Evolutionary conservation across 352 stramenopile genomes (phyloP), one percentile per base, ranked within the genome.

Genomic region (Blastocystis sp.): DNA sequence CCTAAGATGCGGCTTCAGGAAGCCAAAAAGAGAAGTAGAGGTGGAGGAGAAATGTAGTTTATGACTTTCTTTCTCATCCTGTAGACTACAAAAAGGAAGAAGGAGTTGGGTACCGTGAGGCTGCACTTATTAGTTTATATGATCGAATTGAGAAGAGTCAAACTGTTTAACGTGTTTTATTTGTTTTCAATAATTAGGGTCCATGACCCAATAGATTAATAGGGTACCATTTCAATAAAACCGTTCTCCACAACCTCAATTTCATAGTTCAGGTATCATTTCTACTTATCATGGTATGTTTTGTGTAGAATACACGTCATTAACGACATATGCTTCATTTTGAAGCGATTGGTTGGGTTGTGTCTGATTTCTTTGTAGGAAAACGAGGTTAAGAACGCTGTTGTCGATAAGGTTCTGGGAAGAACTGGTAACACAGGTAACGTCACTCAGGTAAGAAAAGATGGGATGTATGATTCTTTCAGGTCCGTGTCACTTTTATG

Each of bases 371-470:
- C 27, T 56, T n/a, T 78, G 66, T 89, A 79, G 78, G 78, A 89
- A 53, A 89, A 89, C 57, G 56, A 89, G 89, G 97, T 98, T 90
- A 98, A 98, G 93, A 95, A 98, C 91, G 96, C 96, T 92, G 98
- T 98, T 93, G 96, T 99, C 77, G 97, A 98, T 93, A 96, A 96
- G 91, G 97, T 99, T 91, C 94, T 99, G 89, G 97, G 97, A 93
- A 96, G 97, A 92, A 99, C 97, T 89, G 97, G 97, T 91, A 99
- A 98, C 95, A 99, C 97, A 90, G 97, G 97, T 94, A 99, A 99
- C 93, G 97, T 99, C 69, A 99, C 97, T 90, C 97, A 99, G 92
- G 95, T 84, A 1, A 33, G 51, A 69, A 24, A 48, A 3, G 22
- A 27, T 1, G 15, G 6, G 5, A 24, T 42, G n/a, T 62, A 13